A percentile compares a stretch with the other conserved stretches of the same genome.
Evolutionary conservation across 179 eudicot species (phyloP).

Genomic region (Dionaea muscipula): DNA sequence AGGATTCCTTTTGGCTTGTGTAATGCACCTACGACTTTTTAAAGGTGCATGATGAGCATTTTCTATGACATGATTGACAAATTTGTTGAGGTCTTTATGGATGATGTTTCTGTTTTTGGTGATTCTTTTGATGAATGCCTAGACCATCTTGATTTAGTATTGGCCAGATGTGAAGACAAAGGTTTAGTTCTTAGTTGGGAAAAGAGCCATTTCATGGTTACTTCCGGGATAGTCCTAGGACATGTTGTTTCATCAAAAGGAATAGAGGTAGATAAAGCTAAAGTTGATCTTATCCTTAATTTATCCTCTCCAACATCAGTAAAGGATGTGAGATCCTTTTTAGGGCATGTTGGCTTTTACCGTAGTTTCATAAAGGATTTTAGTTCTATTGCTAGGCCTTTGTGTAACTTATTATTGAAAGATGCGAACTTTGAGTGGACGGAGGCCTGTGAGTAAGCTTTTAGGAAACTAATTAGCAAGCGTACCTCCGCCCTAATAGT

Average conservation of each 20-base stretch:
- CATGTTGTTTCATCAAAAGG: not conserved
- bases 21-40: no score
- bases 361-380: not conserved
- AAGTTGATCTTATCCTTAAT: not conserved
- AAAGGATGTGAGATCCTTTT: not conserved
- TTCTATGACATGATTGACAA: not conserved
- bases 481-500: not conserved
- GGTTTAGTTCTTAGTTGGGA: not conserved
- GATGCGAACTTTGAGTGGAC: not conserved
- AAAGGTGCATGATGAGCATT: not conserved
- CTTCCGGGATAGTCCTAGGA: not conserved
- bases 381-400: not conserved
- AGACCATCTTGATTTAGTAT: not conserved
- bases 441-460: not conserved
- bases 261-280: not conserved
- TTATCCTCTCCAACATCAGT: not conserved
- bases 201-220: not conserved
- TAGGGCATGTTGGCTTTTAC: not conserved
- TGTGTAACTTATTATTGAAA: not conserved
- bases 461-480: not conserved
- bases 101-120: conserved; percentile 2
- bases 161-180: not conserved
- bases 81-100: conserved; percentile 8
- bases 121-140: not conserved
- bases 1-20: no score